Conservation (phyloP, 805 yeast species). For the Limtongozyma cylindracea region DNA sequence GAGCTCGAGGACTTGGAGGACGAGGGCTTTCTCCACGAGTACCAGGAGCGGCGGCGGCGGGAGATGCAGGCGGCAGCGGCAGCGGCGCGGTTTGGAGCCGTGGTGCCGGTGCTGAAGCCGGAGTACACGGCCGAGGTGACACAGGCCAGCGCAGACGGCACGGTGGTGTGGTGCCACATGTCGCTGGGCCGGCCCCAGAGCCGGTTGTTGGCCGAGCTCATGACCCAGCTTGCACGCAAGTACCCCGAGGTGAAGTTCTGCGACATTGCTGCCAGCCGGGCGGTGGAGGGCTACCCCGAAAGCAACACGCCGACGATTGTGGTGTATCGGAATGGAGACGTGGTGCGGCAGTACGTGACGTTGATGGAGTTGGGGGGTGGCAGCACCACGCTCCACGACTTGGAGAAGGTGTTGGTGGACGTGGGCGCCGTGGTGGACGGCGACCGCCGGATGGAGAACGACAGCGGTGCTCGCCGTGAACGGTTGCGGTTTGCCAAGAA, state of each 20-base stretch:
- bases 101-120: constrained; percentile 58
- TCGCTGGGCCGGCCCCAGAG: constrained; percentile 52
- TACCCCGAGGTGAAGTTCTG: constrained; percentile 74
- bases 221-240: constrained; percentile 30
- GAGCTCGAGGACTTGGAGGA: constrained; percentile 84
- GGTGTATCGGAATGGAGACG: constrained; percentile 56
- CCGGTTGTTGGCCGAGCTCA: constrained; percentile 36
- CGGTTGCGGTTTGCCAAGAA: constrained; percentile 29
- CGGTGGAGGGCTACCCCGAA: constrained; percentile 83
- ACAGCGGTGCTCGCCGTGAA: constrained; percentile 28
- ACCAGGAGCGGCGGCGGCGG: constrained; percentile 53
- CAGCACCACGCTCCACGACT: constrained; percentile 37
- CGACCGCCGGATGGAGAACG: constrained; percentile 42
- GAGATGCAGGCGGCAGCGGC: constrained; percentile 39
- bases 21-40: constrained; percentile 63
- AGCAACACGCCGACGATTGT: constrained; percentile 76
- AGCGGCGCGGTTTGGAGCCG: constrained; percentile 44
- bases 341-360: constrained; percentile 61
- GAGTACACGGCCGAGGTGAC: constrained; percentile 14
- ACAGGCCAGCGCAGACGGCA: not conserved
- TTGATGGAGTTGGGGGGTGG: constrained; percentile 69
- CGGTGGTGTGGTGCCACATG: constrained; percentile 30
- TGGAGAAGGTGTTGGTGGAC: constrained; percentile 48
- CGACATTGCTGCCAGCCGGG: constrained; percentile 76
- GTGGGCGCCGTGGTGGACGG: constrained; percentile 35